Conservation (phyloP, 164 flowering plant species). For the Echeveria elegans region DNA sequence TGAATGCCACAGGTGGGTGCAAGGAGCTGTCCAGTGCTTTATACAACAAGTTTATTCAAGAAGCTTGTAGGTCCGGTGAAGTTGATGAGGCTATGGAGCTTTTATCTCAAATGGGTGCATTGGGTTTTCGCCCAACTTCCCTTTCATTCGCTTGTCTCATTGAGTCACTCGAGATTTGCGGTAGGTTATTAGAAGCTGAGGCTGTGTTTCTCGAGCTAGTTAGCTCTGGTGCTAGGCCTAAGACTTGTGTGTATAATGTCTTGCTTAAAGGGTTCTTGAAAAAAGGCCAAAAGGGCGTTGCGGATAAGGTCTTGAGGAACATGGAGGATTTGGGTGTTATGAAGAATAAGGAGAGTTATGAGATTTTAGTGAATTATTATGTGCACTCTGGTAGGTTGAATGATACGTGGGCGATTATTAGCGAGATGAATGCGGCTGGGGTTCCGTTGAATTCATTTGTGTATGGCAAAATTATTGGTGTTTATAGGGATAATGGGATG, state of each 20-base stretch:
- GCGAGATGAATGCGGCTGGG: conserved; percentile 45
- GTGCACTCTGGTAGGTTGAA: conserved; percentile 53
- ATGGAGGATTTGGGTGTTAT: conserved; percentile 33
- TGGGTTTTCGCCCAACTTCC: conserved; percentile 34
- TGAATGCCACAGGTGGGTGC: conserved; percentile 6
- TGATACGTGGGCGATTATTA: conserved; percentile 52
- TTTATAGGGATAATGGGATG: conserved; percentile 80
- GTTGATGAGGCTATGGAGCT: conserved; percentile 42
- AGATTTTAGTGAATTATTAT: conserved; percentile 49
- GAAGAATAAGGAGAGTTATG: conserved; percentile 42
- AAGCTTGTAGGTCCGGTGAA: conserved; percentile 34
- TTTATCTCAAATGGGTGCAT: conserved; percentile 51
- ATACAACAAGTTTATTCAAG: conserved; percentile 33
- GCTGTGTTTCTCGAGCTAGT: conserved; percentile 56
- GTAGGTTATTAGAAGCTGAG: conserved; percentile 77
- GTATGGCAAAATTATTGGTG: conserved; percentile 54
- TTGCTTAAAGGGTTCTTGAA: conserved; percentile 51
- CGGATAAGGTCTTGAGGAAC: conserved; percentile 25
- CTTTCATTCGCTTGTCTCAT: conserved; percentile 38
- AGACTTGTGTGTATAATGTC: conserved; percentile 29
- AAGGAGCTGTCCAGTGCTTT: conserved; percentile 30
- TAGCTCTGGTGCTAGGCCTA: conserved; percentile 26
- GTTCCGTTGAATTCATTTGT: conserved; percentile 35
- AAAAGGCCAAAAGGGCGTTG: conserved; percentile 51
- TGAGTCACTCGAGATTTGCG: conserved; percentile 45